phyloP scores from a whole-genome alignment of 1,284 basidiomycete species.

The Malassezia cuniculi region DNA sequence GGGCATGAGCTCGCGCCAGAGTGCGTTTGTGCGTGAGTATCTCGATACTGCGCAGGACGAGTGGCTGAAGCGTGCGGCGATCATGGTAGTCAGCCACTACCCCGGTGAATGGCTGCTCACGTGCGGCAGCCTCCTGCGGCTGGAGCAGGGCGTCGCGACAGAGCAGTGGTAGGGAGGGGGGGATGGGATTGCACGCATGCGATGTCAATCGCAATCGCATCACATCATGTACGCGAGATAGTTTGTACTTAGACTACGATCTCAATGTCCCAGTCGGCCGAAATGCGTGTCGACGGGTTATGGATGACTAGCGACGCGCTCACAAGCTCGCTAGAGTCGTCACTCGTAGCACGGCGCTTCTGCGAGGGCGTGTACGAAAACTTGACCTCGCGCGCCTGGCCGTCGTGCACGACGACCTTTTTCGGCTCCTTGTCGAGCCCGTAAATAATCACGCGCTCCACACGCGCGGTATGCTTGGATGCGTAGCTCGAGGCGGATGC shows the following conservation, averaged over 20 bases:
- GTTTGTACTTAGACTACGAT: slow-evolving; percentile 8
- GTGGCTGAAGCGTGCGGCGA: slow-evolving; percentile 15
- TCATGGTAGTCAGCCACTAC: slow-evolving; percentile 41
- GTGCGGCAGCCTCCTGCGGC: slow-evolving; percentile 24
- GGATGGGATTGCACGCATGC: neutral
- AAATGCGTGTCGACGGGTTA: slow-evolving; percentile 26
- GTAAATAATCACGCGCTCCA: slow-evolving; percentile 37
- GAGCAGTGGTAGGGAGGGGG: slow-evolving; percentile 16
- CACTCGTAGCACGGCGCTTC: slow-evolving; percentile 7
- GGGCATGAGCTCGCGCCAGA: slow-evolving; percentile 32
- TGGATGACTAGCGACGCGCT: slow-evolving; percentile 27
- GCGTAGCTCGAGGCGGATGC: slow-evolving; percentile 4
- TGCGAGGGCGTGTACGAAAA: slow-evolving; percentile 19
- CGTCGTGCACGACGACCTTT: slow-evolving; percentile 14
- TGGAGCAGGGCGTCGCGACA: slow-evolving; percentile 22
- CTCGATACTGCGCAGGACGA: slow-evolving; percentile 19
- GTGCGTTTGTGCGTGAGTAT: slow-evolving; percentile 18
- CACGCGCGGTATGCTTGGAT: slow-evolving; percentile 21
- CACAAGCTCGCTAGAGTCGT: slow-evolving; percentile 12
- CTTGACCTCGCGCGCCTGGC: slow-evolving; percentile 8
- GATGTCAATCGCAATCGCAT: too few relatives aligned
- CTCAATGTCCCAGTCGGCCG: slow-evolving; percentile 28
- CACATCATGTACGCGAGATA: too few relatives aligned
- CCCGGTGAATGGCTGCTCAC: slow-evolving; percentile 34
- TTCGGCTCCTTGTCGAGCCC: slow-evolving; percentile 26